Conservation (phyloP, 2,329 filamentous ascomycete genomes). For the Diaporthe batatas region DNA sequence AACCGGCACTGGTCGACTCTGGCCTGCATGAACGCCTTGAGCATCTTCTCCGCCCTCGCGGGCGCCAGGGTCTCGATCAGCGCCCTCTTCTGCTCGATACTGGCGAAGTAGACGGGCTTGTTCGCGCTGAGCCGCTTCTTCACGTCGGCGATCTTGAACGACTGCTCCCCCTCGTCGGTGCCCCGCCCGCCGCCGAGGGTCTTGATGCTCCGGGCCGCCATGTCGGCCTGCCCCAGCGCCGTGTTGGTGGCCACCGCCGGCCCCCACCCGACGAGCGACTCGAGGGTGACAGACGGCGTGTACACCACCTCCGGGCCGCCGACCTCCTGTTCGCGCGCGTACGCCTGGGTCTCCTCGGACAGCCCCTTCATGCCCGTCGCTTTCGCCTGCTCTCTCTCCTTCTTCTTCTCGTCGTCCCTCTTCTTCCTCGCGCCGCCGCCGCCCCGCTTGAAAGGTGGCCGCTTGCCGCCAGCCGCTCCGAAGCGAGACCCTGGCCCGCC, state of each 20-base stretch:
- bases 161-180: constrained; percentile 49
- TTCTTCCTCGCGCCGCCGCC: neutral
- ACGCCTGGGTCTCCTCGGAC: constrained; percentile 47
- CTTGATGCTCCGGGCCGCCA: constrained; percentile 55
- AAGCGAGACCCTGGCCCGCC: neutral
- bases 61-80: constrained; percentile 44
- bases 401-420: constrained; percentile 26
- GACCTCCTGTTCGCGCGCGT: constrained; percentile 46
- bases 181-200: constrained; percentile 54
- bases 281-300: constrained; percentile 51
- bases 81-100: constrained; percentile 47
- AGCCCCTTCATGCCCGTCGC: constrained; percentile 29
- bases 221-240: constrained; percentile 50
- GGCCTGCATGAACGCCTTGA: constrained; percentile 48
- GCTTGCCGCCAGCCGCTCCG: neutral
- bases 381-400: constrained; percentile 22
- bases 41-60: constrained; percentile 33
- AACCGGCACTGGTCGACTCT: constrained; percentile 50
- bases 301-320: constrained; percentile 49
- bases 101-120: constrained; percentile 56
- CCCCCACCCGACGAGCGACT: constrained; percentile 54
- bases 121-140: constrained; percentile 45
- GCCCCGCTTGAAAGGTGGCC: neutral
- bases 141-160: constrained; percentile 45
- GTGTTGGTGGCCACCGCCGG: constrained; percentile 53